phyloP scores from a whole-genome alignment of 1,139 yeast species.

The Pichia sp. region DNA sequence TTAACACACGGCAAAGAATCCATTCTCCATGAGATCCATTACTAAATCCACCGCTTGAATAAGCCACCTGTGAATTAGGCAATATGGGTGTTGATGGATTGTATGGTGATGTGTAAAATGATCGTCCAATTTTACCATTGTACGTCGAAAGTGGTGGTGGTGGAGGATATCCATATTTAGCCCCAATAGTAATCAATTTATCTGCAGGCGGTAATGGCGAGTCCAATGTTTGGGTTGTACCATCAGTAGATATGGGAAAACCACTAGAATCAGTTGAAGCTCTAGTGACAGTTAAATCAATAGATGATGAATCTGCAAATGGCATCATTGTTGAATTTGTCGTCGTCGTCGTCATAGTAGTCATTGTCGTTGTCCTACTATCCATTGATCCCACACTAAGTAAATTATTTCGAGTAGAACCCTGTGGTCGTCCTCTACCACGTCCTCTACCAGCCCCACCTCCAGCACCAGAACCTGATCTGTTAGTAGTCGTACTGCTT shows the following conservation, averaged over 20 bases:
- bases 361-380: no score
- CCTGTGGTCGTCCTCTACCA: constrained; percentile 13
- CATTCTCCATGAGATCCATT: constrained; percentile 58
- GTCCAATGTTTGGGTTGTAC: neutral
- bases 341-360: no score
- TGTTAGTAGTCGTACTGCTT: neutral
- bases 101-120: constrained; percentile 30
- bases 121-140: constrained; percentile 26
- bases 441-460: neutral
- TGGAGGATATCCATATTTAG: constrained; percentile 14
- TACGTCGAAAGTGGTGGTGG: constrained; percentile 17
- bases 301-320: no score
- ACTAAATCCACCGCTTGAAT: constrained; percentile 49
- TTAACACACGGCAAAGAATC: constrained; percentile 91
- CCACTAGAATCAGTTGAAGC: neutral
- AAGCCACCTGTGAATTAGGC: constrained; percentile 84
- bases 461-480: neutral
- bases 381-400: no score
- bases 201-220: neutral
- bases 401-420: no score
- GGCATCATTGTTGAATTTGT: no score
- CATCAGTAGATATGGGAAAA: neutral
- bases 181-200: constrained; percentile 8
- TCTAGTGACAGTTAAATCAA: no score
- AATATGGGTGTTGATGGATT: constrained; percentile 57